Percentiles rank a stretch among this genome's conserved stretches.
These are phyloP conservation scores for Beauveria sp. DNA, from an alignment of 2,329 filamentous ascomycete species.

Conservation along the genomic window DNA sequence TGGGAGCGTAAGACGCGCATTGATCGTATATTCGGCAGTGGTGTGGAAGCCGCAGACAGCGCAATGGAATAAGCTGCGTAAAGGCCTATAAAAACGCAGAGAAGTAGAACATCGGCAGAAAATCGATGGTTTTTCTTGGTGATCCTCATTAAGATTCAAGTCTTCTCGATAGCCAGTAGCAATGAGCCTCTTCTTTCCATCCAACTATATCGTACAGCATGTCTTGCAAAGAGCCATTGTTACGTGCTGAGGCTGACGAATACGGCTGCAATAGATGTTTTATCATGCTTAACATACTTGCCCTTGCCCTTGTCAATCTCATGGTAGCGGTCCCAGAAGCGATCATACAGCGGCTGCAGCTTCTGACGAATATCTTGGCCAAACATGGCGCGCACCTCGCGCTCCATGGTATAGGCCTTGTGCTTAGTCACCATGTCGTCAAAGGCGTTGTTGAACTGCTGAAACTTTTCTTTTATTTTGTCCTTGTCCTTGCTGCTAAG, in stretches of 20 bases:
- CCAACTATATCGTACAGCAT: conserved; percentile 3
- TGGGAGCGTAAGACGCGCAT: conserved; percentile 49
- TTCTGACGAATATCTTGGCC: conserved; percentile 81
- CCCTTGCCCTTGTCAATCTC: conserved; percentile 97
- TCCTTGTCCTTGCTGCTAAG: conserved; percentile 89
- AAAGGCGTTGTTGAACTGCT: conserved; percentile 81
- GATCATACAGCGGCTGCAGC: conserved; percentile 86
- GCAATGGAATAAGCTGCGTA: no score
- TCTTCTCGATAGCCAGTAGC: neutral
- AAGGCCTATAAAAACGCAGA: neutral
- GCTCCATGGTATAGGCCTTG: conserved; percentile 81
- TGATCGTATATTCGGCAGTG: conserved; percentile 51
- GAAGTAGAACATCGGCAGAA: neutral
- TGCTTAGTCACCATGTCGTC: conserved; percentile 82
- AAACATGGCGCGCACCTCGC: conserved; percentile 74
- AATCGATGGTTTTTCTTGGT: neutral
- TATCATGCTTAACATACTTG: conserved; percentile 98
- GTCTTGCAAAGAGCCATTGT: conserved; percentile 5
- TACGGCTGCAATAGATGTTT: conserved; percentile 64
- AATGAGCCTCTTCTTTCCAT: neutral
- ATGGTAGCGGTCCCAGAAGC: conserved; percentile 96
- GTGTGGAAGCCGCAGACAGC: conserved; percentile 21
- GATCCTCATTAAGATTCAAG: neutral
- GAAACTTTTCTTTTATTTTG: conserved; percentile 92
- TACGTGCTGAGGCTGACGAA: conserved; percentile 42